Conservation (phyloP, 495 filamentous ascomycete genomes). For the Penicillium paxilli region DNA sequence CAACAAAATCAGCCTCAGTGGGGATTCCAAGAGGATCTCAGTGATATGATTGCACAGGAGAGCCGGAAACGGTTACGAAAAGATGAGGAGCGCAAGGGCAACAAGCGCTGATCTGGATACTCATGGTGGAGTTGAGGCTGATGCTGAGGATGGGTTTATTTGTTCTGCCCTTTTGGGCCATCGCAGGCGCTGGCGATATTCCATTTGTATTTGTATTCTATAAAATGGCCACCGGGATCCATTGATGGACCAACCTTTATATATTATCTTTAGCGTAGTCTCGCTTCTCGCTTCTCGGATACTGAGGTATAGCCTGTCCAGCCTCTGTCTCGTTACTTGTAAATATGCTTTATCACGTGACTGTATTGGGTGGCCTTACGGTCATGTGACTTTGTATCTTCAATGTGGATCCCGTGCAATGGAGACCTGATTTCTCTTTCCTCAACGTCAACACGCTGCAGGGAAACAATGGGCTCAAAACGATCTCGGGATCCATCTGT, state of each 20-base stretch:
- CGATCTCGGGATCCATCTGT: not conserved
- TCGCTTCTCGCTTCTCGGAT: too few relatives aligned
- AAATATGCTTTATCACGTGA: too few relatives aligned
- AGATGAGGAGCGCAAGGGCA: slow-evolving; percentile 72
- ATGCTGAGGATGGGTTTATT: not conserved
- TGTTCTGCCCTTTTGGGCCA: not conserved
- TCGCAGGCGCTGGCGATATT: not conserved
- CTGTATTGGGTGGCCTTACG: too few relatives aligned
- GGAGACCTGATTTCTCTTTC: too few relatives aligned
- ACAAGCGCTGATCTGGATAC: slow-evolving; percentile 40
- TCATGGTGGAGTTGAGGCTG: too few relatives aligned
- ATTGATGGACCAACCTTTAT: too few relatives aligned
- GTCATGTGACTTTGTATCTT: too few relatives aligned
- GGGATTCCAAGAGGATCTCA: slow-evolving; percentile 89
- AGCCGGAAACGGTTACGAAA: slow-evolving; percentile 83
- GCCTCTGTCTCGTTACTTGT: too few relatives aligned
- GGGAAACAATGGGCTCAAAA: slow-evolving; percentile 14
- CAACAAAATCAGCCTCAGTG: slow-evolving; percentile 70
- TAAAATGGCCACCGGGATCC: too few relatives aligned
- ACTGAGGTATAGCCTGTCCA: too few relatives aligned
- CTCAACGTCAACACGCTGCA: not conserved
- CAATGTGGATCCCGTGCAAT: too few relatives aligned
- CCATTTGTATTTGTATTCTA: slow-evolving; percentile 3
- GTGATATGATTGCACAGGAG: slow-evolving; percentile 95
- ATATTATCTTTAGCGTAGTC: too few relatives aligned